Evolutionary conservation across 306 rosid genomes (phyloP).

Genomic region (Gleditsia sinensis): DNA sequence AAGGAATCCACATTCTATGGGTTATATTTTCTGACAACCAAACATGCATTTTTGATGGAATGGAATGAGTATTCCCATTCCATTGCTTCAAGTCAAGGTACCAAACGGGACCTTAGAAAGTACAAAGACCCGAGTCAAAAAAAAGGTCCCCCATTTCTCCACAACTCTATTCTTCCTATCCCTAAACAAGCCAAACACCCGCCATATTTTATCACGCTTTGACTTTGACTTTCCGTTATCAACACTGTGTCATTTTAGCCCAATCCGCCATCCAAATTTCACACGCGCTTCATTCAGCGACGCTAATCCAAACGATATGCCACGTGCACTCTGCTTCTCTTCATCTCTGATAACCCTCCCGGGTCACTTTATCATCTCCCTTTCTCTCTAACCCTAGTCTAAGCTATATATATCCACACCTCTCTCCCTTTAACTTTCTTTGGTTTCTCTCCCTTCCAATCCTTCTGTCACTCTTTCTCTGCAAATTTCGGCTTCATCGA

Average conservation of each 20-base stretch:
- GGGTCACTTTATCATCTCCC: constrained; percentile 29
- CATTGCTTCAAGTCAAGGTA: no score
- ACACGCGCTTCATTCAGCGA: constrained; percentile 42
- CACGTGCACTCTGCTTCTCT: constrained; percentile 45
- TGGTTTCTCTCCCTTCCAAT: neutral
- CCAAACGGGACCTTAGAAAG: no score
- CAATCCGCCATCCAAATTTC: neutral
- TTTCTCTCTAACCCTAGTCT: constrained; percentile 42
- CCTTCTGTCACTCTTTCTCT: neutral
- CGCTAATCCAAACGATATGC: constrained; percentile 34
- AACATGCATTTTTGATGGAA: no score
- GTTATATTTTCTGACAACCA: no score
- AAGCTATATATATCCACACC: constrained; percentile 41
- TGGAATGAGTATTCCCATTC: no score
- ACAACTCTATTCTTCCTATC: neutral
- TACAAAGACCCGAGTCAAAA: neutral
- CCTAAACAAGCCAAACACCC: neutral
- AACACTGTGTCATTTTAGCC: constrained; percentile 18
- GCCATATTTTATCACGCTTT: constrained; percentile 6
- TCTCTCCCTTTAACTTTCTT: neutral
- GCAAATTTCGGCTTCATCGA: neutral
- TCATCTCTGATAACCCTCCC: neutral
- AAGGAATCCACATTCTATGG: no score
- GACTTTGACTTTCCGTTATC: constrained; percentile 9
- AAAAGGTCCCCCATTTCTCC: neutral